phyloP scores from a whole-genome alignment of 768 basidiomycete genomes.

The Collybia nuda region DNA sequence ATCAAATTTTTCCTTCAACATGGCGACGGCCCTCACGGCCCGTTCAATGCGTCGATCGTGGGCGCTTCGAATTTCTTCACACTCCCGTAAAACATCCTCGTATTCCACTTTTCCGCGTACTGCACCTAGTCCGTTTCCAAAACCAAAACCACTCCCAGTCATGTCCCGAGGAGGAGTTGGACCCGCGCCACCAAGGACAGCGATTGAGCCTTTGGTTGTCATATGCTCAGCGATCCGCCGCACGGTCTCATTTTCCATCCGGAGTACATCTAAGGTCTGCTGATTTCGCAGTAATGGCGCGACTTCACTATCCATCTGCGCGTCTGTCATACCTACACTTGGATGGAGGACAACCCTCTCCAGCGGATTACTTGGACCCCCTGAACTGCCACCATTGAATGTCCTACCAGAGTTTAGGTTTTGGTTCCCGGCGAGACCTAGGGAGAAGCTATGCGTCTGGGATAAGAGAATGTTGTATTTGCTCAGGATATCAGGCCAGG shows the following conservation, averaged over 20 bases:
- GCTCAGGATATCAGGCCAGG: conserved; percentile 85
- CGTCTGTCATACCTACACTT: conserved; percentile 52
- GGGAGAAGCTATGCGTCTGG: conserved; percentile 78
- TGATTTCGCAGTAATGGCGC: conserved; percentile 76
- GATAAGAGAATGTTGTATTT: conserved; percentile 86
- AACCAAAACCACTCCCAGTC: conserved; percentile 6
- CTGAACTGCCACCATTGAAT: conserved; percentile 5
- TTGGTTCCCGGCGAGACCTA: conserved; percentile 29
- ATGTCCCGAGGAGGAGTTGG: conserved; percentile 27
- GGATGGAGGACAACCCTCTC: conserved; percentile 75
- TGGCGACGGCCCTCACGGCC: conserved; percentile 74
- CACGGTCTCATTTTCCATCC: conserved; percentile 70
- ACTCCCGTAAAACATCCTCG: conserved; percentile 67
- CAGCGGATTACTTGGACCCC: conserved; percentile 44
- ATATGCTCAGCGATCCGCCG: conserved; percentile 68
- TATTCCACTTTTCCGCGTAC: conserved; percentile 44
- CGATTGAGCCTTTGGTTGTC: conserved; percentile 54
- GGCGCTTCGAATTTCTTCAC: conserved; percentile 61
- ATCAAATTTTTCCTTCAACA: conserved; percentile 79
- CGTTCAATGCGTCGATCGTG: conserved; percentile 79
- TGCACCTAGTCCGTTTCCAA: not conserved
- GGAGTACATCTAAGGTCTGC: conserved; percentile 76
- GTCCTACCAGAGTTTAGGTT: not conserved
- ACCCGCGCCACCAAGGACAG: conserved; percentile 38
- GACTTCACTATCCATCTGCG: conserved; percentile 71